These are phyloP conservation scores for Nitzschia putrida DNA, from an alignment of 108 stramenopile species.

Conservation along the genomic window DNA sequence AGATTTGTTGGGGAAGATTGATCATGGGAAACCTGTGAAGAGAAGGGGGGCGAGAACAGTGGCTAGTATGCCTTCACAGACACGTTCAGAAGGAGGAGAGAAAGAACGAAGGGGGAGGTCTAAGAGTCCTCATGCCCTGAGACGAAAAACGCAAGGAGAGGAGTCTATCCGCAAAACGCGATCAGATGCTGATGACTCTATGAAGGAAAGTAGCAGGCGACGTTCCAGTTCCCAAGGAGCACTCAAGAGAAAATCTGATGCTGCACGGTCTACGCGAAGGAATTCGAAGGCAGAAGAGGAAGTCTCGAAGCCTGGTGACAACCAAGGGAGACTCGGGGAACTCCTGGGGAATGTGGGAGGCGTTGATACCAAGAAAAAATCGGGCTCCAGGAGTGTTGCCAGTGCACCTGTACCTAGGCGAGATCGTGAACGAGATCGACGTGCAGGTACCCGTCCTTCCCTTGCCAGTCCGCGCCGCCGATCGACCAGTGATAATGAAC, in stretches of 20 bases:
- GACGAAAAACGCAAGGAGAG: conserved; percentile 6
- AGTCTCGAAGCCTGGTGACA: neutral
- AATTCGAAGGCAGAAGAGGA: neutral
- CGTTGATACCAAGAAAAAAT: conserved; percentile 10
- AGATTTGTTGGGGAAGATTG: conserved; percentile 11
- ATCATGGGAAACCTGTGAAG: conserved; percentile 9
- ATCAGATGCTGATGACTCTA: conserved; percentile 8
- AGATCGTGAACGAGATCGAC: neutral
- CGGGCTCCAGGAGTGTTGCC: conserved; percentile 25
- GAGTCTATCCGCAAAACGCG: conserved; percentile 7
- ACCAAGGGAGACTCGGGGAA: neutral
- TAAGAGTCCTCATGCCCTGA: conserved; percentile 10
- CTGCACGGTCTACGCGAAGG: conserved; percentile 10
- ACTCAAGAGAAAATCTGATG: neutral
- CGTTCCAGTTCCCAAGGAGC: conserved; percentile 4
- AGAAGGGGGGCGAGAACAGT: conserved; percentile 24
- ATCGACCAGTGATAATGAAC: conserved; percentile 6
- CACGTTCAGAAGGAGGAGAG: neutral
- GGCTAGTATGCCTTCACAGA: conserved; percentile 12
- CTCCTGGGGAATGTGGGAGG: conserved; percentile 9
- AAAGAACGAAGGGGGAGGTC: conserved; percentile 8
- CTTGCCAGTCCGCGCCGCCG: neutral
- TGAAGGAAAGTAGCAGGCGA: conserved; percentile 7
- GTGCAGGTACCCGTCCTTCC: neutral
- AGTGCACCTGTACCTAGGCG: conserved; percentile 18